Evolutionary conservation across 2,329 filamentous ascomycete genomes (phyloP), one percentile per base, ranked within the genome.

Genomic region (Mycosphaerelloides madeirae): DNA sequence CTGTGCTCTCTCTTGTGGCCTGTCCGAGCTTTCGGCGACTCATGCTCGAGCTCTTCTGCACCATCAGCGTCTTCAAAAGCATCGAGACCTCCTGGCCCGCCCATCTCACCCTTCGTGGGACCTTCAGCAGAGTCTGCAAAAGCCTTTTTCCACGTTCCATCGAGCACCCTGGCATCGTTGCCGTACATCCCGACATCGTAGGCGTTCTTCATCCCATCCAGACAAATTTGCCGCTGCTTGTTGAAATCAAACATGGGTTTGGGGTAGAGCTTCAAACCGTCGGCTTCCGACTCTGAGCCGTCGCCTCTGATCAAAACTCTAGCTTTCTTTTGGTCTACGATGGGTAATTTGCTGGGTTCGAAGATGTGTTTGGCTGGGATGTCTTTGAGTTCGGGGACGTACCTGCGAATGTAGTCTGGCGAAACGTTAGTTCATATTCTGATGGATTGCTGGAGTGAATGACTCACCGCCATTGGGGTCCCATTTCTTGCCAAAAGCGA

Each of bases 241-340:
- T 69, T 62, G 58, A 89, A 90, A 64, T 89, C 84, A 60, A 90
- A 86, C 77, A 89, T 88, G 1, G 84, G 83, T 60, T 83, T 83
- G 1, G 84, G 84, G 61, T 89, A 90, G 1, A 66, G 48, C 29
- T 59, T 64, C 15, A 74, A 66, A 18, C 72, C 67, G 3, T 62
- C 55, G 15, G 66, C 65, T 20, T 73, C 48, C 20, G 72, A 50
- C 28, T 58, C 54, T 2, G 41, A 58, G 37, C 50, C 66, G 50
- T 81, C 73, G 0, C 78, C 80, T 35, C 70, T 76, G 41, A 86
- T 68, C 14, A 77, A 60, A 40, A 85, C 83, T 0, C 80, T 78
- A 44, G 84, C 85, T 57, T 75, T 80, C 61, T 79, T 84, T 68
- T 87, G 81, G 44, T 87, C 84, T 15, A 66, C 66, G 31, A 82